phyloP scores from a whole-genome alignment of 257 asterid genomes.

The Solanum dulcamara region DNA sequence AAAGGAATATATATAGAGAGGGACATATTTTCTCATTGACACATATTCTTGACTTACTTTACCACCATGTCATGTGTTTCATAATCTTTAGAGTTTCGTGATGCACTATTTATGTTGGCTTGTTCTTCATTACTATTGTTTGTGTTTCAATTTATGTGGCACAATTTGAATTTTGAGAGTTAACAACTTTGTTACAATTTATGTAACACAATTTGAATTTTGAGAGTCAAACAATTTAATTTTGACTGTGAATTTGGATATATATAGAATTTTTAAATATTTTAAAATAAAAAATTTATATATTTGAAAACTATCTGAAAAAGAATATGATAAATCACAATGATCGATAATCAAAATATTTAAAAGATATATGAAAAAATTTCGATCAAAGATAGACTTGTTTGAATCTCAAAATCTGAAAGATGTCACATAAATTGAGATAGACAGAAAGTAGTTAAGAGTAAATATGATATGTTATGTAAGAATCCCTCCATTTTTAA shows the following conservation, averaged over 20 bases:
- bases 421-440: neutral
- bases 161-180: too few relatives aligned
- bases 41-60: neutral
- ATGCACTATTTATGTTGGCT: neutral
- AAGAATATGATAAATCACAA: too few relatives aligned
- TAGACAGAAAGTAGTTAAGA: neutral
- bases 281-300: neutral
- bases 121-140: neutral
- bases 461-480: neutral
- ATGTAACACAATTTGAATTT: neutral
- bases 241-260: neutral
- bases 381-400: too few relatives aligned
- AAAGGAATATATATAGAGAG: conserved; percentile 1
- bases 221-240: neutral
- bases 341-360: too few relatives aligned
- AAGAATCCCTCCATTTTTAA: neutral
- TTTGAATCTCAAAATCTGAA: neutral
- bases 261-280: neutral
- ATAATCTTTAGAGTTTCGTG: neutral
- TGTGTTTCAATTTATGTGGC: too few relatives aligned
- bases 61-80: neutral
- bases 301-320: too few relatives aligned
- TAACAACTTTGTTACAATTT: too few relatives aligned
- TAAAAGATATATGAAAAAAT: too few relatives aligned
- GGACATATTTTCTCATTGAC: conserved; percentile 5